Percentiles rank a stretch among this genome's conserved stretches.
These are phyloP conservation scores for Daldinia concentrica DNA, from an alignment of 495 filamentous ascomycete genomes.

Conservation along the genomic window DNA sequence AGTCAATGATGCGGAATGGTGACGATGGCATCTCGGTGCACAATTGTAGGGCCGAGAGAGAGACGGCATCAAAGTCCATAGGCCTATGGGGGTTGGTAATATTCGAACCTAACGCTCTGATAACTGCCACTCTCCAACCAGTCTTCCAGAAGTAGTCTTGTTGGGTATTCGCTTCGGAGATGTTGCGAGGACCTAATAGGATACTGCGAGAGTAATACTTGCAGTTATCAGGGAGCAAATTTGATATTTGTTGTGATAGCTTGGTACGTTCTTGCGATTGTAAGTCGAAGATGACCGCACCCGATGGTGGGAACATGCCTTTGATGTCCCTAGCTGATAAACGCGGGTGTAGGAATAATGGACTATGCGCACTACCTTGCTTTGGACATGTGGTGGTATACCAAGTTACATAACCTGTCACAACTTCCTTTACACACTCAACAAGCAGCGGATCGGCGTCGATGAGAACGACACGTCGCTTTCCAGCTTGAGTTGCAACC, in stretches of 20 bases:
- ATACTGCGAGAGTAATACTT: constrained; percentile 30
- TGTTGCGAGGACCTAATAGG: constrained; percentile 6
- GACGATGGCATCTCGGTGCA: neutral
- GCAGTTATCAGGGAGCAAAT: constrained; percentile 37
- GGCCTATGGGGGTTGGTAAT: neutral
- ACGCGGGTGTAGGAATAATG: constrained; percentile 39
- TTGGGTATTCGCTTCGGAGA: neutral
- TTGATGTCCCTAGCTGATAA: constrained; percentile 42
- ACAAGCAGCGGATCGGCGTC: constrained; percentile 49
- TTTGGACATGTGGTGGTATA: constrained; percentile 33
- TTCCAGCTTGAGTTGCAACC: constrained; percentile 15
- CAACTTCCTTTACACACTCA: constrained; percentile 42
- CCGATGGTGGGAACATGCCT: constrained; percentile 35
- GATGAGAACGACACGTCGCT: constrained; percentile 43
- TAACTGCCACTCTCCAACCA: constrained; percentile 41
- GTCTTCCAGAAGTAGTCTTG: neutral
- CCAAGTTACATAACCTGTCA: constrained; percentile 8
- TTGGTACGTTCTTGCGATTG: constrained; percentile 24
- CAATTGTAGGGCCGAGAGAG: constrained; percentile 42
- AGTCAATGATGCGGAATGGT: constrained; percentile 51
- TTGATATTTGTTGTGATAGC: constrained; percentile 41
- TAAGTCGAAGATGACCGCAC: constrained; percentile 47
- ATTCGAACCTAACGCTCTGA: constrained; percentile 23
- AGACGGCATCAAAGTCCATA: constrained; percentile 8
- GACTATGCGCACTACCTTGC: neutral